Evolutionary conservation across 1,284 basidiomycete genomes (phyloP).

Genomic region (Vanrija sp.): DNA sequence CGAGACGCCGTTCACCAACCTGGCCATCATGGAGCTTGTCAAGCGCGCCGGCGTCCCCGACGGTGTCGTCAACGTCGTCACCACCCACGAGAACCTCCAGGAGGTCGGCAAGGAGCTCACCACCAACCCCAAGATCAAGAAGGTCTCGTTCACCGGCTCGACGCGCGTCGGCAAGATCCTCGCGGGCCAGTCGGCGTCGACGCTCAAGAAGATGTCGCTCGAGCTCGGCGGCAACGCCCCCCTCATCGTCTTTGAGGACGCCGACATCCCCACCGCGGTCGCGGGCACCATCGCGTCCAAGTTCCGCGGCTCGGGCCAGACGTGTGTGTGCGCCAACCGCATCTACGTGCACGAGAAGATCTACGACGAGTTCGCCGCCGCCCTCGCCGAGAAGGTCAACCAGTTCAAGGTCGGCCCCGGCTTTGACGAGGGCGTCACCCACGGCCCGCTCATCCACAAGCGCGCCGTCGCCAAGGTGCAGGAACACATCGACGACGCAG

Average conservation of each 20-base stretch:
- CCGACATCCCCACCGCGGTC: conserved; percentile 90
- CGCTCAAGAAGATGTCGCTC: conserved; percentile 86
- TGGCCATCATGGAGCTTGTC: conserved; percentile 68
- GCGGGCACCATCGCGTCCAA: conserved; percentile 84
- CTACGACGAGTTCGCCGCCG: conserved; percentile 45
- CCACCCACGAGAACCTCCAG: conserved; percentile 49
- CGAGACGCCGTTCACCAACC: conserved; percentile 90
- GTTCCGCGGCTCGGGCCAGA: conserved; percentile 89
- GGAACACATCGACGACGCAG: conserved; percentile 80
- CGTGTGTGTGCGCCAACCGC: conserved; percentile 53
- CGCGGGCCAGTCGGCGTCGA: conserved; percentile 74
- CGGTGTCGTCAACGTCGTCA: conserved; percentile 92
- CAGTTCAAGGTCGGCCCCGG: conserved; percentile 89
- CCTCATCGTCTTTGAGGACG: conserved; percentile 81
- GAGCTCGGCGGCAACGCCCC: conserved; percentile 55
- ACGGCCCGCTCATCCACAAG: conserved; percentile 89
- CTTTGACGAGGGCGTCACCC: conserved; percentile 73
- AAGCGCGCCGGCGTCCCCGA: conserved; percentile 85
- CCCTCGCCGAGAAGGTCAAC: conserved; percentile 58
- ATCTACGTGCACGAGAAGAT: conserved; percentile 47
- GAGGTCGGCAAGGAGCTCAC: conserved; percentile 45
- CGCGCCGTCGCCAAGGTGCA: conserved; percentile 83
- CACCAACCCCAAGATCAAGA: conserved; percentile 51
- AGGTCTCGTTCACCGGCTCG: conserved; percentile 89
- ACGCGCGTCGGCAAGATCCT: conserved; percentile 88